These are phyloP conservation scores for Arthroderma sp. DNA, from an alignment of 2,329 filamentous ascomycete species.

Conservation along the genomic window DNA sequence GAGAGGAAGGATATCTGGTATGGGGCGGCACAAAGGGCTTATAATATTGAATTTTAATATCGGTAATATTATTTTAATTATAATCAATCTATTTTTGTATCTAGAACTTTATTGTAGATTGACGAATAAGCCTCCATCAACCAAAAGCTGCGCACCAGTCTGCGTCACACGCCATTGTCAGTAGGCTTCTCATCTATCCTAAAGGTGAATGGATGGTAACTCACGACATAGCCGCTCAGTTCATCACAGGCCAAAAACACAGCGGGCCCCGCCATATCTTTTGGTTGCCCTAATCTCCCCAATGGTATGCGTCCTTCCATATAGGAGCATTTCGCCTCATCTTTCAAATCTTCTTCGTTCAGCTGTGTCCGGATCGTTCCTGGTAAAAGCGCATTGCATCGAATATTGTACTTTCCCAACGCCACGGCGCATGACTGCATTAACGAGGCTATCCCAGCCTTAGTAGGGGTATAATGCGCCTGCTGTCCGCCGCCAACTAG, in stretches of 20 bases:
- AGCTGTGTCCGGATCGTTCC: slow-evolving; percentile 74
- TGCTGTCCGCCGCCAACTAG: slow-evolving; percentile 57
- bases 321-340: slow-evolving; percentile 57
- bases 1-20: slow-evolving; percentile 58
- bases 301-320: slow-evolving; percentile 74
- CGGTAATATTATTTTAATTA: no score
- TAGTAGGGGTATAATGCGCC: slow-evolving; percentile 79
- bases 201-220: slow-evolving; percentile 12
- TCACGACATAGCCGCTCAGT: slow-evolving; percentile 60
- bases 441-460: slow-evolving; percentile 64
- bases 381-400: slow-evolving; percentile 73
- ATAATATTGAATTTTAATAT: slow-evolving; percentile 25
- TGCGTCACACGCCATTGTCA: slow-evolving; percentile 12
- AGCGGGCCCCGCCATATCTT: slow-evolving; percentile 70
- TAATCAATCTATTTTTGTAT: neutral
- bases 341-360: slow-evolving; percentile 68
- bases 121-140: slow-evolving; percentile 81
- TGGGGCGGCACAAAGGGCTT: slow-evolving; percentile 58
- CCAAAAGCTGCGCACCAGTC: slow-evolving; percentile 68
- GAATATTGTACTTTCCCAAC: slow-evolving; percentile 58
- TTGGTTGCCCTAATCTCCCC: slow-evolving; percentile 56
- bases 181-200: neutral
- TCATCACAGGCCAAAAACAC: slow-evolving; percentile 71
- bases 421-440: slow-evolving; percentile 77
- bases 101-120: slow-evolving; percentile 56